Conservation (phyloP, 2,329 filamentous ascomycete species). For the Venturia carpophila region DNA sequence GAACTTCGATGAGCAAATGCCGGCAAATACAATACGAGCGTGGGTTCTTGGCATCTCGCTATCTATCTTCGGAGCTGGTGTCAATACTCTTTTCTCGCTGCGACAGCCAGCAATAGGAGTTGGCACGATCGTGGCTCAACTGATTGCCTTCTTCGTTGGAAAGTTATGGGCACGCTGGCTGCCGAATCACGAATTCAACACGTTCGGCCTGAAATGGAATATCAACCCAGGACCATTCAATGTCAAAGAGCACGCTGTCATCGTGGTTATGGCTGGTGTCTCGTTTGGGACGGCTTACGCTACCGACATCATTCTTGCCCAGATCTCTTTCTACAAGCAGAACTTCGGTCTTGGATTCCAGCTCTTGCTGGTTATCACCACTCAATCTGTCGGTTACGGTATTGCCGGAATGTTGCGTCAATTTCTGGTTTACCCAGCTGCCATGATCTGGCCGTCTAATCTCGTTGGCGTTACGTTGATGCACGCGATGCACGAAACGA, state of each 20-base stretch:
- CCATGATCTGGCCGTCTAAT: slow-evolving; percentile 26
- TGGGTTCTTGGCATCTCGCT: slow-evolving; percentile 28
- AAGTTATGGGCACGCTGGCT: slow-evolving; percentile 48
- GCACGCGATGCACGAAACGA: slow-evolving; percentile 25
- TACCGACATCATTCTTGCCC: slow-evolving; percentile 65
- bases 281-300: slow-evolving; percentile 53
- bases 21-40: slow-evolving; percentile 28
- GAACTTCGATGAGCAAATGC: slow-evolving; percentile 24
- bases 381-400: slow-evolving; percentile 24
- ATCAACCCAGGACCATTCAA: slow-evolving; percentile 53
- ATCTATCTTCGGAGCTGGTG: slow-evolving; percentile 24
- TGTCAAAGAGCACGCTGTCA: slow-evolving; percentile 54
- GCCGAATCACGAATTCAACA: slow-evolving; percentile 45
- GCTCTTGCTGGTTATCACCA: slow-evolving; percentile 23
- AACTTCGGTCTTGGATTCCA: slow-evolving; percentile 32
- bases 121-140: slow-evolving; percentile 27
- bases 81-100: slow-evolving; percentile 29
- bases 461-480: slow-evolving; percentile 24
- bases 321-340: slow-evolving; percentile 64
- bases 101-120: slow-evolving; percentile 28
- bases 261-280: slow-evolving; percentile 58
- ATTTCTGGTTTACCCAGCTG: slow-evolving; percentile 25
- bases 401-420: slow-evolving; percentile 24
- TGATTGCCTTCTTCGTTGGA: slow-evolving; percentile 36
- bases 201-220: slow-evolving; percentile 49